A percentile compares a stretch with the other conserved stretches of the same genome.
Conservation (phyloP, 106 monocot species). For the Allium fistulosum region DNA sequence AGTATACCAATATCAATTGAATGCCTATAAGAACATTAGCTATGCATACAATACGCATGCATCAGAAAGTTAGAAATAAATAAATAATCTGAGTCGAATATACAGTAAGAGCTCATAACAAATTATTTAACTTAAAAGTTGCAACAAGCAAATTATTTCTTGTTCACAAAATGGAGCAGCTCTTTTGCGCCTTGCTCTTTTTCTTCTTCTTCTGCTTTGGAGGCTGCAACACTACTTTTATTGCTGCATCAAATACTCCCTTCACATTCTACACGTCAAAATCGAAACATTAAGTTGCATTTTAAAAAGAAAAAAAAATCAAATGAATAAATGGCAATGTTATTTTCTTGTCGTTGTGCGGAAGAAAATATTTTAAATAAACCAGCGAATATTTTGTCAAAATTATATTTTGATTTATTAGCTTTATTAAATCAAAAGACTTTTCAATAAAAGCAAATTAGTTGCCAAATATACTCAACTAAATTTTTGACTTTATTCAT, state of each 20-base stretch:
- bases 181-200: constrained; percentile 51
- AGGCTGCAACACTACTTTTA: constrained; percentile 60
- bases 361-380: not conserved
- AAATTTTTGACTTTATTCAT: not conserved
- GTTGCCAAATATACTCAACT: not conserved
- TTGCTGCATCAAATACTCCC: constrained; percentile 59
- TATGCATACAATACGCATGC: no score
- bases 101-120: not conserved
- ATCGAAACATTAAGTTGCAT: not conserved
- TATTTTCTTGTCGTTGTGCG: no score
- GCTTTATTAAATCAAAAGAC: not conserved
- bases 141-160: constrained; percentile 1
- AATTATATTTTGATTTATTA: not conserved
- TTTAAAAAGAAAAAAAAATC: not conserved
- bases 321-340: not conserved
- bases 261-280: constrained; percentile 35
- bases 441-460: not conserved
- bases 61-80: no score
- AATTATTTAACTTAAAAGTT: not conserved
- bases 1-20: no score
- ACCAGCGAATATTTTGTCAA: not conserved
- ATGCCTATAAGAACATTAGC: no score
- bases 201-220: constrained; percentile 57
- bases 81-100: not conserved
- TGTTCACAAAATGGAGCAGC: constrained; percentile 48